These are phyloP conservation scores for Solanum verrucosum DNA, from an alignment of 257 asterid species.

Conservation along the genomic window DNA sequence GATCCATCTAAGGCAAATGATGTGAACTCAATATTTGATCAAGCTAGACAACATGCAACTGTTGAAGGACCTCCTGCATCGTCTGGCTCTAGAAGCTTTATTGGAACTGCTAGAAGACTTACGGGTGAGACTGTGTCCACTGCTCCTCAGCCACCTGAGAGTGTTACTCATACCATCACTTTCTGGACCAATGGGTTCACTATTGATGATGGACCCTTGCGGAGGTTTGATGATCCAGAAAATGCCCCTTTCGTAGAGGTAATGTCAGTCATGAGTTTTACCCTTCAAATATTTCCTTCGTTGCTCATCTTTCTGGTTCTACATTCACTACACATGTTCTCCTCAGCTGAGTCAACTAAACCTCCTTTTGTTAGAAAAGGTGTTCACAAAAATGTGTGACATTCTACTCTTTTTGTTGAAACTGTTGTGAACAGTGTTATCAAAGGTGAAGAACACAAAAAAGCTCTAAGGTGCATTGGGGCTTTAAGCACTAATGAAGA, in stretches of 20 bases:
- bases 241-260: conserved; percentile 78
- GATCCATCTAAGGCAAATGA: conserved; percentile 54
- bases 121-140: conserved; percentile 51
- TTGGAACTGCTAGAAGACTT: conserved; percentile 70
- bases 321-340: background rate
- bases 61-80: conserved; percentile 50
- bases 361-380: background rate
- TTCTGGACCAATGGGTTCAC: conserved; percentile 87
- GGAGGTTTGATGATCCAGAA: conserved; percentile 73
- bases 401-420: background rate
- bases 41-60: conserved; percentile 59
- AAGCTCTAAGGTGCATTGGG: background rate
- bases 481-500: background rate
- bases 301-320: background rate
- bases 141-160: conserved; percentile 48
- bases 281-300: background rate
- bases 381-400: background rate
- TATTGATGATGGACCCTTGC: conserved; percentile 66
- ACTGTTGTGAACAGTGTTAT: background rate
- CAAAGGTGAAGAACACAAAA: background rate
- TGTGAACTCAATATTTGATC: conserved; percentile 57
- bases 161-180: conserved; percentile 38
- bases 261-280: background rate
- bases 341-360: background rate
- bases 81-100: conserved; percentile 61